Percentiles rank a stretch among this genome's conserved stretches.
These are phyloP conservation scores for Colletotrichum theobromicola DNA, from an alignment of 2,329 filamentous ascomycete species.

Conservation along the genomic window DNA sequence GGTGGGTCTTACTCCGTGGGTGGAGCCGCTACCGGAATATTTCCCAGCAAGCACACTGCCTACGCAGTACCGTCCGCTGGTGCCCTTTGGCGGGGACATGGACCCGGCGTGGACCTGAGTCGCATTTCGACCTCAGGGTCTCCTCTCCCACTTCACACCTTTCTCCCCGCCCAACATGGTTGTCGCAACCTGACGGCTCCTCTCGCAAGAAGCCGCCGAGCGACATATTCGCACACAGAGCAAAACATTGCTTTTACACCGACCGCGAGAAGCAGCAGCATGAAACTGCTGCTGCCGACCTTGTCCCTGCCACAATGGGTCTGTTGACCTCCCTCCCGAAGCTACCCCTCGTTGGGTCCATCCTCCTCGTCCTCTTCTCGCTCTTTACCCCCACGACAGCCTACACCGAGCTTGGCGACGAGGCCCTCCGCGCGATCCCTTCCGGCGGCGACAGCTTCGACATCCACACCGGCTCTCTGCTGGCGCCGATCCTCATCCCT, in stretches of 20 bases:
- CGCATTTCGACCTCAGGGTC: slow-evolving; percentile 1
- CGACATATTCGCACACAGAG: not conserved
- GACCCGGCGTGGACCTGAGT: slow-evolving; percentile 13
- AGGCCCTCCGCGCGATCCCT: slow-evolving; percentile 74
- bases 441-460: slow-evolving; percentile 79
- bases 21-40: slow-evolving; percentile 17
- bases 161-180: not conserved
- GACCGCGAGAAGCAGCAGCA: slow-evolving; percentile 2
- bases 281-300: slow-evolving; percentile 14
- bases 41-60: slow-evolving; percentile 7
- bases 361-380: slow-evolving; percentile 23
- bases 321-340: slow-evolving; percentile 12
- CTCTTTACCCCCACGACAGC: slow-evolving; percentile 34
- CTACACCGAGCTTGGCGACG: slow-evolving; percentile 71
- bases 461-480: slow-evolving; percentile 74
- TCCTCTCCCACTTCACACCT: not conserved
- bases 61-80: slow-evolving; percentile 12
- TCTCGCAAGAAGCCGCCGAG: slow-evolving; percentile 4
- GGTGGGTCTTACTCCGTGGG: not conserved
- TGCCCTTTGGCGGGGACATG: slow-evolving; percentile 1
- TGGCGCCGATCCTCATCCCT: slow-evolving; percentile 86
- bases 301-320: slow-evolving; percentile 15
- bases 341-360: slow-evolving; percentile 20
- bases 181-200: not conserved
- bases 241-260: not conserved